Percentiles rank a stretch among this genome's conserved stretches.
Conservation (phyloP, 257 asterid genomes). For the Lycium ferocissimum region DNA sequence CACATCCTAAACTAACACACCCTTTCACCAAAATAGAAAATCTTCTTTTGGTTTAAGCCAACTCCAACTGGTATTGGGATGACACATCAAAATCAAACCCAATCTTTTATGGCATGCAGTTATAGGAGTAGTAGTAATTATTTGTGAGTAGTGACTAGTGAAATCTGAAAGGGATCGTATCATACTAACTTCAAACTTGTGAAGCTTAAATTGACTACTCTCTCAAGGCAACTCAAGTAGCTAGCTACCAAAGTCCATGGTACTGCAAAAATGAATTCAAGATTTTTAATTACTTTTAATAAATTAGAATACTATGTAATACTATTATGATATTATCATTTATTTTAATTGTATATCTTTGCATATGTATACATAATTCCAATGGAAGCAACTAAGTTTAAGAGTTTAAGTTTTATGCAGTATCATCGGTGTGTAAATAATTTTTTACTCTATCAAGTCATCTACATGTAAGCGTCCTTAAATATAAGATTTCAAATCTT, state of each 20-base stretch:
- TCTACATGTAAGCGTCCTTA: too few species aligned
- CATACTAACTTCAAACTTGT: neutral
- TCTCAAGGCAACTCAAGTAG: slow-evolving; percentile 7
- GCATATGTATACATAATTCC: neutral
- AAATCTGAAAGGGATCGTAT: neutral
- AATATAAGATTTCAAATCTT: too few species aligned
- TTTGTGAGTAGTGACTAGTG: neutral
- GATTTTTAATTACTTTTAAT: neutral
- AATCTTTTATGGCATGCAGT: neutral
- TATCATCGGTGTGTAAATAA: neutral
- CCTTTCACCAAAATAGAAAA: slow-evolving; percentile 10
- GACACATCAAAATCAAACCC: slow-evolving; percentile 12
- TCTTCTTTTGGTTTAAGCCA: neutral
- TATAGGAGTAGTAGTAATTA: neutral
- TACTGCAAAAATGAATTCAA: neutral
- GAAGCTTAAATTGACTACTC: neutral
- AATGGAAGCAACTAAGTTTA: neutral
- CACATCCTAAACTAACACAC: neutral
- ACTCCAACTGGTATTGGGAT: slow-evolving; percentile 1
- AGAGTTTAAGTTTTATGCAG: neutral
- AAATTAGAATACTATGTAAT: too few species aligned
- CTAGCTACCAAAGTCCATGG: neutral
- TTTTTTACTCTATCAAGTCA: too few species aligned
- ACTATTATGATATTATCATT: neutral
- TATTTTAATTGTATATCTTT: neutral